A percentile compares a stretch with the other conserved stretches of the same genome.
These are phyloP conservation scores for Talaromyces sp. DNA, from an alignment of 2,329 filamentous ascomycete genomes.

Conservation along the genomic window DNA sequence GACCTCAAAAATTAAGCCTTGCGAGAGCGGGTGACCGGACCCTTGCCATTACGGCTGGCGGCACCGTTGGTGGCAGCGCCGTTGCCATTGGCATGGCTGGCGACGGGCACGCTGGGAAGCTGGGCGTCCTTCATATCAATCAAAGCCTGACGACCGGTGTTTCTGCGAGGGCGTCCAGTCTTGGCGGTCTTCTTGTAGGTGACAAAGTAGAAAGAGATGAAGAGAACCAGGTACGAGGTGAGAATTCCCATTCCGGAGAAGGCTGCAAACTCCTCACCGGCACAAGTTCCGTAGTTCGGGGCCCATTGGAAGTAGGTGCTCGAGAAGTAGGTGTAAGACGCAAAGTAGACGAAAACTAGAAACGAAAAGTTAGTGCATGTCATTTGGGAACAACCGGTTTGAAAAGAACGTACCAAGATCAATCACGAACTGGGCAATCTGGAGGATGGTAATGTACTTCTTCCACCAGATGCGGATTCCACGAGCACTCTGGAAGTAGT, in stretches of 20 bases:
- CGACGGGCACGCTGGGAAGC: slow-evolving; percentile 35
- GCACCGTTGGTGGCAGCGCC: slow-evolving; percentile 16
- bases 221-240: slow-evolving; percentile 91
- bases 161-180: slow-evolving; percentile 40
- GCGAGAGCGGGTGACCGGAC: slow-evolving; percentile 43
- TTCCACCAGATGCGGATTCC: slow-evolving; percentile 99
- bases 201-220: slow-evolving; percentile 98
- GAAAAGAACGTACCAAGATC: slow-evolving; percentile 68
- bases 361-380: slow-evolving; percentile 15
- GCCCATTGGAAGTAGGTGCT: slow-evolving; percentile 82
- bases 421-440: slow-evolving; percentile 96
- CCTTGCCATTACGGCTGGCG: slow-evolving; percentile 25
- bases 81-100: slow-evolving; percentile 25
- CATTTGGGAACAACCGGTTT: neutral
- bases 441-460: slow-evolving; percentile 97
- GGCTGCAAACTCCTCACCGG: slow-evolving; percentile 94
- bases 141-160: slow-evolving; percentile 75
- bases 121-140: slow-evolving; percentile 78
- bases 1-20: slow-evolving; percentile 36
- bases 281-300: slow-evolving; percentile 80
- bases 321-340: slow-evolving; percentile 97
- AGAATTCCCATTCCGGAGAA: slow-evolving; percentile 88
- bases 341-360: slow-evolving; percentile 93
- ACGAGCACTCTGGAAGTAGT: slow-evolving; percentile 98
- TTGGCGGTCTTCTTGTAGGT: slow-evolving; percentile 74